These are phyloP conservation scores for Camelina laxa DNA, from an alignment of 345 rosid genomes.

Conservation along the genomic window DNA sequence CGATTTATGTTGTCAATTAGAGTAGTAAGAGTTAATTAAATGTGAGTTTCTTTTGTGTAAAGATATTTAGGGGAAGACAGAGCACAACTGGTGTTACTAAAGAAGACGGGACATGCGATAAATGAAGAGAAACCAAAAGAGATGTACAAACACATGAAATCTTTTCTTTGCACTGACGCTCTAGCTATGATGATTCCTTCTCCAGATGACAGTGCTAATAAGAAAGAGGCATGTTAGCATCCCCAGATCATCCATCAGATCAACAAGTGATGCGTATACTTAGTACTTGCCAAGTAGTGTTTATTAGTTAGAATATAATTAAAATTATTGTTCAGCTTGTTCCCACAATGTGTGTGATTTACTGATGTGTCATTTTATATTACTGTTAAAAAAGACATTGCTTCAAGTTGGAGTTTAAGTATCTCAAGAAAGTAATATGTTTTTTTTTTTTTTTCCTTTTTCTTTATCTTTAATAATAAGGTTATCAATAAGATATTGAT, in stretches of 20 bases:
- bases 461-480: background rate
- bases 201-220: slow-evolving; percentile 39
- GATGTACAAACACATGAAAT: slow-evolving; percentile 61
- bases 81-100: slow-evolving; percentile 61
- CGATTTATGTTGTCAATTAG: background rate
- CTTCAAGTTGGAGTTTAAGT: slow-evolving; percentile 14
- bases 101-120: slow-evolving; percentile 81
- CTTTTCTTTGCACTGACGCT: slow-evolving; percentile 59
- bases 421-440: slow-evolving; percentile 10
- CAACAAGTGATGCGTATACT: slow-evolving; percentile 28
- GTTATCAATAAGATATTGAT: background rate
- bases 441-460: background rate
- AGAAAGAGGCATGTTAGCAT: slow-evolving; percentile 34
- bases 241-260: slow-evolving; percentile 14
- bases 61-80: slow-evolving; percentile 66
- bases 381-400: slow-evolving; percentile 13
- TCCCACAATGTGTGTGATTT: background rate
- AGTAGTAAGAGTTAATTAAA: no score
- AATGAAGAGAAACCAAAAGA: slow-evolving; percentile 76
- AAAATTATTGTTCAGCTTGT: slow-evolving; percentile 9
- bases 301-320: background rate
- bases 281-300: background rate
- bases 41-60: slow-evolving; percentile 12
- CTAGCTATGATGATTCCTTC: slow-evolving; percentile 11
- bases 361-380: background rate